Conservation (phyloP, 768 basidiomycete species). For the Agrocybe pediades region DNA sequence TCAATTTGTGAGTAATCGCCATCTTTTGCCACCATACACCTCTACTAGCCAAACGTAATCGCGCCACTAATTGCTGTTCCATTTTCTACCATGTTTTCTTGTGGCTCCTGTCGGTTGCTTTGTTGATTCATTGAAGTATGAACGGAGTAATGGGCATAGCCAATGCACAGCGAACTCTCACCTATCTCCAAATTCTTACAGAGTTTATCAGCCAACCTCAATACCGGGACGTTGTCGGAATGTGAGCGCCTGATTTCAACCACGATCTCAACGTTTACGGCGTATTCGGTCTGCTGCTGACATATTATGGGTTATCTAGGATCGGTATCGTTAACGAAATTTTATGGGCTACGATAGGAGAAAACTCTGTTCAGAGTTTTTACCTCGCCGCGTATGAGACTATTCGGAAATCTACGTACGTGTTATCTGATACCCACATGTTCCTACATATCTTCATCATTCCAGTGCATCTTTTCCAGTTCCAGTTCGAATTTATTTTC, state of each 20-base stretch:
- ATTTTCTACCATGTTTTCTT: conserved; percentile 12
- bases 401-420: conserved; percentile 44
- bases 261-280: conserved; percentile 1
- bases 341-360: conserved; percentile 58
- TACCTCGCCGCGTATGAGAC: conserved; percentile 48
- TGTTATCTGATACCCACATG: conserved; percentile 2
- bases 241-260: conserved; percentile 37
- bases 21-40: conserved; percentile 12
- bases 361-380: conserved; percentile 40
- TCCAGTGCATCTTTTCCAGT: neutral
- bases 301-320: conserved; percentile 23
- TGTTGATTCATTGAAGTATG: conserved; percentile 35
- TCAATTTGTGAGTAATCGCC: conserved; percentile 58
- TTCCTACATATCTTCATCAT: conserved; percentile 1
- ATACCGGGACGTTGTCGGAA: conserved; percentile 71
- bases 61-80: conserved; percentile 17
- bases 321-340: conserved; percentile 70
- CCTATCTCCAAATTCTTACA: conserved; percentile 76
- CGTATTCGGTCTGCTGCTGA: neutral
- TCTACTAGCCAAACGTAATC: conserved; percentile 4
- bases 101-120: conserved; percentile 5
- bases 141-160: conserved; percentile 87
- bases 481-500: neutral
- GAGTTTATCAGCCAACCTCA: conserved; percentile 86
- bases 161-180: conserved; percentile 84